Evolutionary conservation across 2,329 filamentous ascomycete genomes (phyloP).

Genomic region (Sarocladium kiliense): DNA sequence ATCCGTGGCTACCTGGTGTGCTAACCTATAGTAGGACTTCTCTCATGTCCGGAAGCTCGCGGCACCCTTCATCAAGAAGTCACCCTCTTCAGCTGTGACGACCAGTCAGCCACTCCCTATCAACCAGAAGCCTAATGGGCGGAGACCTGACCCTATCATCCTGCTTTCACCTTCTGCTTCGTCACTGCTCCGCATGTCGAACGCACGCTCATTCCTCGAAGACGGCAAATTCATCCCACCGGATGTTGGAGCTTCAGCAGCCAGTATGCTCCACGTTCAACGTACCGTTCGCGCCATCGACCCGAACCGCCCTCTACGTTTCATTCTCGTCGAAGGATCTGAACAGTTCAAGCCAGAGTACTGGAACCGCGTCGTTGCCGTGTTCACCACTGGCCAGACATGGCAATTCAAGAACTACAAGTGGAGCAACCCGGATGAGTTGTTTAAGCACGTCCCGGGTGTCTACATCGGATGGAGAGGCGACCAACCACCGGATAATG

Average conservation of each 20-base stretch:
- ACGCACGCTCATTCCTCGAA: conserved; percentile 91
- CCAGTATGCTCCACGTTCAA: conserved; percentile 81
- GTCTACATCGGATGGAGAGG: conserved; percentile 90
- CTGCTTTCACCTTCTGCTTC: conserved; percentile 94
- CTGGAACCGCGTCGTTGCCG: conserved; percentile 90
- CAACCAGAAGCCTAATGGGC: conserved; percentile 47
- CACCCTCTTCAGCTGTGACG: conserved; percentile 32
- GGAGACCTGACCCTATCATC: conserved; percentile 77
- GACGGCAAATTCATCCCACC: conserved; percentile 75
- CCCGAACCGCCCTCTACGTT: conserved; percentile 70
- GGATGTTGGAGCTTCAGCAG: conserved; percentile 60
- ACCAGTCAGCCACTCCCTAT: conserved; percentile 43
- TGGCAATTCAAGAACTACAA: conserved; percentile 99
- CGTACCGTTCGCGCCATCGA: conserved; percentile 70
- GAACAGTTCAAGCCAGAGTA: conserved; percentile 97
- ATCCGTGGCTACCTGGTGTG: neutral
- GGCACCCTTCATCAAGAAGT: conserved; percentile 64
- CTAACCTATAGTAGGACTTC: conserved; percentile 66
- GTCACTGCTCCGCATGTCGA: conserved; percentile 88
- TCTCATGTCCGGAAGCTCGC: conserved; percentile 87
- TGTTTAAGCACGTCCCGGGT: conserved; percentile 84
- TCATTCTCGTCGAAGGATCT: conserved; percentile 90
- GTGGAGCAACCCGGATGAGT: conserved; percentile 81
- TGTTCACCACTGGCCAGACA: conserved; percentile 94
- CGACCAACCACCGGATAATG: conserved; percentile 70